phyloP scores from a whole-genome alignment of 1,284 basidiomycete genomes.

The Leccinum fuscescens region DNA sequence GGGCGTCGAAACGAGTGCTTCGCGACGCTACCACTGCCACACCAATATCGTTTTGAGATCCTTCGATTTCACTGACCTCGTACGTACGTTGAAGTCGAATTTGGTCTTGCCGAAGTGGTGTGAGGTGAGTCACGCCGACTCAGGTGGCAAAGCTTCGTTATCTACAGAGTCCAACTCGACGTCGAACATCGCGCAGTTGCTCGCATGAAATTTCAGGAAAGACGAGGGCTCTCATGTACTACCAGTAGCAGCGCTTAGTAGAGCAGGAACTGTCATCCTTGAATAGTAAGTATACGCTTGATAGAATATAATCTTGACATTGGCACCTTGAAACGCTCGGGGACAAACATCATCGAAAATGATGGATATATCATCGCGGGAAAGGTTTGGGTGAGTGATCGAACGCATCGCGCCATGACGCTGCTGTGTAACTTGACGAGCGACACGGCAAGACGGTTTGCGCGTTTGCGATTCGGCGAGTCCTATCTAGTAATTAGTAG shows the following conservation, averaged over 20 bases:
- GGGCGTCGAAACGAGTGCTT: neutral
- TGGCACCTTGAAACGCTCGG: neutral
- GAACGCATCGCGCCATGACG: neutral
- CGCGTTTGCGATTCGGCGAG: neutral
- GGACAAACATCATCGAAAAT: neutral
- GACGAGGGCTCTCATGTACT: neutral
- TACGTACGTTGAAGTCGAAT: neutral
- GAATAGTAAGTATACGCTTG: neutral
- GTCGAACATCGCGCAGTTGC: neutral
- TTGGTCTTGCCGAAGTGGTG: neutral
- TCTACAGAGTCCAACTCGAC: neutral
- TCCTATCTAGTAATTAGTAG: neutral
- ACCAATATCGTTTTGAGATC: neutral
- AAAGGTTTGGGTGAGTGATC: neutral
- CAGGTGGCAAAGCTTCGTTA: neutral
- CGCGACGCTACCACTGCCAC: neutral
- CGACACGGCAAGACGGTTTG: neutral
- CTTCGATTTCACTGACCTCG: neutral
- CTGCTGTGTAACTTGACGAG: neutral
- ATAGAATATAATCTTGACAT: neutral
- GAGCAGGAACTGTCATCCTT: neutral
- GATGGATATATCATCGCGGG: neutral
- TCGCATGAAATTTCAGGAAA: neutral
- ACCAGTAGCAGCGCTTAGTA: neutral
- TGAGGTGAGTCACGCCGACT: neutral